Base-by-base conservation (phyloP, 805 yeast genomes). In the Kluyveromyces starmeri region DNA sequence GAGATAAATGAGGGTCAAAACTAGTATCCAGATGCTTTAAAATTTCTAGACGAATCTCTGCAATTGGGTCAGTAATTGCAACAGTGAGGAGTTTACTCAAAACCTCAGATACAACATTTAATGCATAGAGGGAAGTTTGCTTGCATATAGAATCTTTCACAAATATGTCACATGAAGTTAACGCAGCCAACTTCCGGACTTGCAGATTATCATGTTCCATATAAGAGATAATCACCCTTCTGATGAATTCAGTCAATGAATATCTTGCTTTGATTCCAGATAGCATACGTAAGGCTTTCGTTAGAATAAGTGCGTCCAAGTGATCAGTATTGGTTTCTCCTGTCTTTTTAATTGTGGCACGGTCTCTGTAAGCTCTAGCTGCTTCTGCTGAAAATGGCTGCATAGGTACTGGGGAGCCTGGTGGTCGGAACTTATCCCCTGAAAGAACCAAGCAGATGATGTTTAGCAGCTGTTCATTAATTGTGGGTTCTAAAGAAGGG, bases 1-100 rank as follows among this genome's bases (percentile, higher is more conserved):
- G 97, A 0, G 96, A 84, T 20, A 92, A 59, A 49, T 92, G 97
- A 0, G 95, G 83, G 49, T 92, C 96, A 53, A 89, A 83, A 38
- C 70, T 70, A 2, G 77, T 71, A 23, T 83, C 83, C 24, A 94
- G 63, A 29, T 86, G 71, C 34, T 70, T 70, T 38, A 92, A 62
- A 1, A 89, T 85, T 41, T 83, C 88, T 7, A 83, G 61, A 37
- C 99, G 66, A 20, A 89, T 83, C 39, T 88, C 96, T 2, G 89
- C 73, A 3, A 73, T 73, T 0, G 95, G 84, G 46, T 92, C 99
- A 0, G 95, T 82, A 10, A 89, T 81, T 2, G 94, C 85, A 7
- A 85, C 69, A 0, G 94, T 74, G 23, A 92, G 59, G 13, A 92
- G 63, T 52, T 82, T 83, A 38, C 80, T 84, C 28, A 94, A 64